These are phyloP conservation scores for Fusarium anguioides DNA, from an alignment of 2,329 filamentous ascomycete genomes.

Conservation along the genomic window DNA sequence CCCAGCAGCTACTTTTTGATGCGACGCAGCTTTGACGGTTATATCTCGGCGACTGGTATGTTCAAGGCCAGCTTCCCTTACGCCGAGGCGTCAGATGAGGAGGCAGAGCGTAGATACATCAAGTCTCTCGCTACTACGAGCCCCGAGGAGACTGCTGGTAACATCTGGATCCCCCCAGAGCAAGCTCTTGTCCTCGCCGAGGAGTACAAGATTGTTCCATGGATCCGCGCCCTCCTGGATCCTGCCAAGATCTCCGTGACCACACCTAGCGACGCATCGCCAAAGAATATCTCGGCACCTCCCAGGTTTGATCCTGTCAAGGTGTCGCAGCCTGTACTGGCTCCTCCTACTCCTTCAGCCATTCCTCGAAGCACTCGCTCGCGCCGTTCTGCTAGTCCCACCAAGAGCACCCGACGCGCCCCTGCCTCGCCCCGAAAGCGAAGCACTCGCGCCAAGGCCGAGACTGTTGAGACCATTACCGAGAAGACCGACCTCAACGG, in stretches of 20 bases:
- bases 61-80: slow-evolving; percentile 91
- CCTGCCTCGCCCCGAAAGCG: slow-evolving; percentile 68
- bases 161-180: slow-evolving; percentile 92
- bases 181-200: slow-evolving; percentile 83
- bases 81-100: slow-evolving; percentile 77
- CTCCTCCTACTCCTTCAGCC: slow-evolving; percentile 61
- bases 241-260: slow-evolving; percentile 77
- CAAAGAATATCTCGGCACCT: slow-evolving; percentile 82
- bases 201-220: slow-evolving; percentile 86
- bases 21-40: slow-evolving; percentile 87
- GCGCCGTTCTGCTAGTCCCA: slow-evolving; percentile 68
- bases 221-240: slow-evolving; percentile 94
- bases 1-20: slow-evolving; percentile 98
- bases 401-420: slow-evolving; percentile 60
- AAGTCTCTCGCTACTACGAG: slow-evolving; percentile 86
- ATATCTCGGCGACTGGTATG: slow-evolving; percentile 88
- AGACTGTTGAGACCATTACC: slow-evolving; percentile 49
- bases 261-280: slow-evolving; percentile 72
- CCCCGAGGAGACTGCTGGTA: slow-evolving; percentile 92
- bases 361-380: slow-evolving; percentile 60
- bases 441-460: slow-evolving; percentile 57
- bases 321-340: slow-evolving; percentile 54
- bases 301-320: slow-evolving; percentile 77
- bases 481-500: slow-evolving; percentile 49
- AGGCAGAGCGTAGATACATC: slow-evolving; percentile 82